Conservation (phyloP, 257 asterid genomes). For the Paraleonurus japonicus region DNA sequence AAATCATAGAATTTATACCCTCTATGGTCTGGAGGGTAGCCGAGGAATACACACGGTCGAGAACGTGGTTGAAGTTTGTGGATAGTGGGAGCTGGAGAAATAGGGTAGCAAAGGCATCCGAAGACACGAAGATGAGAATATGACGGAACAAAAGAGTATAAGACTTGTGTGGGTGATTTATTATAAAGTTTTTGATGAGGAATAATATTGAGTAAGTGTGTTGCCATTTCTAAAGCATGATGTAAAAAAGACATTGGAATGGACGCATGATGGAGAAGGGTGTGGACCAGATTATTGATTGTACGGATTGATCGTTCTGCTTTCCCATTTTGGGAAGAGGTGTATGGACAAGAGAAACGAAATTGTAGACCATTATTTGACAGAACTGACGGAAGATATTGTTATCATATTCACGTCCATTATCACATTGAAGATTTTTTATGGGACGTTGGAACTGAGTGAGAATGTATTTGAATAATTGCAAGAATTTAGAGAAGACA, state of each 20-base stretch:
- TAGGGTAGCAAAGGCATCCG: background rate
- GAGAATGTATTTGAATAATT: background rate
- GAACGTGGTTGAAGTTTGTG: background rate
- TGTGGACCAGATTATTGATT: background rate
- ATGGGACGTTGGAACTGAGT: background rate
- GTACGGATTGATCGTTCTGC: background rate
- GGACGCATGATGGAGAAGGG: too few relatives aligned
- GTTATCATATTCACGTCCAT: too few relatives aligned
- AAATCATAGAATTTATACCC: too few relatives aligned
- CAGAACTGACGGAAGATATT: background rate
- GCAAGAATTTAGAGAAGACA: background rate
- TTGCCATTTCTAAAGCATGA: background rate
- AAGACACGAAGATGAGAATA: background rate
- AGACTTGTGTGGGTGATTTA: background rate
- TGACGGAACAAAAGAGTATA: background rate
- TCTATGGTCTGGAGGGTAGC: too few relatives aligned
- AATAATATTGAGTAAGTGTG: background rate
- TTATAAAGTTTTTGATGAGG: background rate
- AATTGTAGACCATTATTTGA: background rate
- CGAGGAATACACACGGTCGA: background rate
- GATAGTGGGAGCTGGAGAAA: background rate
- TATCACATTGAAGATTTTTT: too few relatives aligned
- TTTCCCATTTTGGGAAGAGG: background rate
- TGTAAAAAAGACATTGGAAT: background rate
- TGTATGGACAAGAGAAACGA: background rate